Evolutionary conservation across 352 stramenopile species (phyloP).

Genomic region (Pythium volutum): DNA sequence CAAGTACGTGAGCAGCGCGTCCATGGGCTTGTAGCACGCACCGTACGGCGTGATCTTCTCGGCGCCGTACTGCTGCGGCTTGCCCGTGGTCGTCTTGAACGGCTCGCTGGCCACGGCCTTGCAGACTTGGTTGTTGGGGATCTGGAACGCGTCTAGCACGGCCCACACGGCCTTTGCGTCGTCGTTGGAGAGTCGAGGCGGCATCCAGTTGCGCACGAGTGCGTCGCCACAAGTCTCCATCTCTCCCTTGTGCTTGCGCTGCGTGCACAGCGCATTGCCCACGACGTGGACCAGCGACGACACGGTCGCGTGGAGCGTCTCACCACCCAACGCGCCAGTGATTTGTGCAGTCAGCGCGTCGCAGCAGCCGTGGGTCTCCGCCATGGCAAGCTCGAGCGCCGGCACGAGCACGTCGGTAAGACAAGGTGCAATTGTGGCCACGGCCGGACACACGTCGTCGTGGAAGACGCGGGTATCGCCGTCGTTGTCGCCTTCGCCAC

Average conservation of each 20-base stretch:
- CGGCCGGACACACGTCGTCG: slow-evolving; percentile 1
- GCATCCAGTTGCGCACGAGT: slow-evolving; percentile 10
- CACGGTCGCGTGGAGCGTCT: not conserved
- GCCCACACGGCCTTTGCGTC: slow-evolving; percentile 7
- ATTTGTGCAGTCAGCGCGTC: slow-evolving; percentile 5
- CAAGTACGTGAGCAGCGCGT: slow-evolving; percentile 7
- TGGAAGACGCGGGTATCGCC: not conserved
- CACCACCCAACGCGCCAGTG: not conserved
- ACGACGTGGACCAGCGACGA: slow-evolving; percentile 1
- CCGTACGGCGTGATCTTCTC: slow-evolving; percentile 3
- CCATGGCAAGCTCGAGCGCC: slow-evolving; percentile 2
- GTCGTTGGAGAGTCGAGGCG: not conserved
- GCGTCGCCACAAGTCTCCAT: slow-evolving; percentile 5
- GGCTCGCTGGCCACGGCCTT: slow-evolving; percentile 4
- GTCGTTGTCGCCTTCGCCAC: not conserved
- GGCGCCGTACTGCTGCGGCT: slow-evolving; percentile 1
- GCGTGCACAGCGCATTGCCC: slow-evolving; percentile 12
- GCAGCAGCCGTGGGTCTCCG: slow-evolving; percentile 11
- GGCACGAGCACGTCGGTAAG: slow-evolving; percentile 17
- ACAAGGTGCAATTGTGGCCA: slow-evolving; percentile 5
- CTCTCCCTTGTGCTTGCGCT: not conserved
- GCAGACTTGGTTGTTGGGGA: slow-evolving; percentile 19
- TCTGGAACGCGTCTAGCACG: slow-evolving; percentile 14
- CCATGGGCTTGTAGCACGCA: slow-evolving; percentile 5
- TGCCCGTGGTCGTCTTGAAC: slow-evolving; percentile 8